Evolutionary conservation across 140 eudicot species (phyloP).

Genomic region (Bidens hawaiensis): DNA sequence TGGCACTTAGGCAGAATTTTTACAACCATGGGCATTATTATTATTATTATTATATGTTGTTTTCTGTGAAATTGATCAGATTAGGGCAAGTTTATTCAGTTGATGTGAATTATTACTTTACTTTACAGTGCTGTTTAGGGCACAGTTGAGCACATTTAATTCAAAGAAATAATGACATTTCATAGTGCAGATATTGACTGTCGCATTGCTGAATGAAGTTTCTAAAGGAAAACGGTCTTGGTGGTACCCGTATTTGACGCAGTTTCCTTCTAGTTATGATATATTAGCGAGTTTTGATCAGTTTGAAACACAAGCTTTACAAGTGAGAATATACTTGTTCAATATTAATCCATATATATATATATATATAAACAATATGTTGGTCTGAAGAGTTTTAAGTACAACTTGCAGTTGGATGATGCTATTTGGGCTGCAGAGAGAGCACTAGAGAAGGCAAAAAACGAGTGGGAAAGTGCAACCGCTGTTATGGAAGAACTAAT

Average conservation of each 20-base stretch:
- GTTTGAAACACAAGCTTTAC: slow-evolving; percentile 75
- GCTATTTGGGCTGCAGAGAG: slow-evolving; percentile 86
- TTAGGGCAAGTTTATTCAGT: background rate
- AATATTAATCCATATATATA: slow-evolving; percentile 18
- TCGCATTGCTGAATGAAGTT: slow-evolving; percentile 71
- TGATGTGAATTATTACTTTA: background rate
- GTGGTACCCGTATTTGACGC: slow-evolving; percentile 80
- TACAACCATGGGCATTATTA: no score
- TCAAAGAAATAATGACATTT: background rate
- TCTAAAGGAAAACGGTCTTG: slow-evolving; percentile 61
- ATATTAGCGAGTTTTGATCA: slow-evolving; percentile 65
- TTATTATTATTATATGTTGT: background rate
- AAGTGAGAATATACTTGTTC: slow-evolving; percentile 40
- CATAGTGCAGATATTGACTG: slow-evolving; percentile 55
- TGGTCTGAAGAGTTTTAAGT: slow-evolving; percentile 27
- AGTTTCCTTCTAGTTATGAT: slow-evolving; percentile 69
- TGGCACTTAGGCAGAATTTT: no score
- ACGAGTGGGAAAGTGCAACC: slow-evolving; percentile 59
- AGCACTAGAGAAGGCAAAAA: slow-evolving; percentile 49
- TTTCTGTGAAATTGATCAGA: background rate
- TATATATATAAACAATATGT: slow-evolving; percentile 1
- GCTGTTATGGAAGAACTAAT: slow-evolving; percentile 49
- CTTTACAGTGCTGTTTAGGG: background rate
- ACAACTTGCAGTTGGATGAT: slow-evolving; percentile 70
- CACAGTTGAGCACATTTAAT: background rate